Conservation (phyloP, 2,329 filamentous ascomycete genomes). For the Tolypocladium sp. region DNA sequence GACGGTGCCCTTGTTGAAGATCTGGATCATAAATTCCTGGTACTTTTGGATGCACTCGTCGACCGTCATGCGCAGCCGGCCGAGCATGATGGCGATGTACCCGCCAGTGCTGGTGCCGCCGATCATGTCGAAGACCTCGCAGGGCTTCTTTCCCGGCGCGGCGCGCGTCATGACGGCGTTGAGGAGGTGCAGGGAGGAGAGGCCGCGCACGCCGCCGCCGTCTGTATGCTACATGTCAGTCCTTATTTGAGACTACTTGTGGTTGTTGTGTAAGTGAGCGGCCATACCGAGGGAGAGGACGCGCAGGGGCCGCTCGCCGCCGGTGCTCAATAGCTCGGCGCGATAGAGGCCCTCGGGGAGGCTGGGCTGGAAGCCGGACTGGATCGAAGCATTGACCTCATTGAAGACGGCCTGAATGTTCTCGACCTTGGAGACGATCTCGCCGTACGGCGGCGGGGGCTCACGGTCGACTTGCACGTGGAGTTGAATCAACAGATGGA, state of each 20-base stretch:
- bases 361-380: neutral
- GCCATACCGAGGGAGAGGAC: neutral
- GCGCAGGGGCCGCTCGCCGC: neutral
- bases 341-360: neutral
- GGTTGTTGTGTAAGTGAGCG: neutral
- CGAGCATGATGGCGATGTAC: slow-evolving; percentile 33
- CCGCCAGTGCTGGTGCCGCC: slow-evolving; percentile 19
- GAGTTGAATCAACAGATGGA: neutral
- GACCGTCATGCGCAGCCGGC: slow-evolving; percentile 12
- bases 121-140: slow-evolving; percentile 21
- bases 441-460: neutral
- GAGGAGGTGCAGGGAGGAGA: slow-evolving; percentile 17
- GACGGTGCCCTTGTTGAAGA: neutral
- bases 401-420: neutral
- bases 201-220: slow-evolving; percentile 16
- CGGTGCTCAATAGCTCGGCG: neutral
- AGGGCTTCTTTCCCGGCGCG: slow-evolving; percentile 7
- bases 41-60: slow-evolving; percentile 2
- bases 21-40: slow-evolving; percentile 2
- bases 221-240: slow-evolving; percentile 3
- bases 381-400: neutral
- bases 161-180: slow-evolving; percentile 13
- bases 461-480: neutral
- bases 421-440: neutral
- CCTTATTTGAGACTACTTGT: too few relatives aligned